A percentile compares a stretch with the other conserved stretches of the same genome.
Evolutionary conservation across 345 rosid species (phyloP).

Genomic region (Fremontodendron californicum): DNA sequence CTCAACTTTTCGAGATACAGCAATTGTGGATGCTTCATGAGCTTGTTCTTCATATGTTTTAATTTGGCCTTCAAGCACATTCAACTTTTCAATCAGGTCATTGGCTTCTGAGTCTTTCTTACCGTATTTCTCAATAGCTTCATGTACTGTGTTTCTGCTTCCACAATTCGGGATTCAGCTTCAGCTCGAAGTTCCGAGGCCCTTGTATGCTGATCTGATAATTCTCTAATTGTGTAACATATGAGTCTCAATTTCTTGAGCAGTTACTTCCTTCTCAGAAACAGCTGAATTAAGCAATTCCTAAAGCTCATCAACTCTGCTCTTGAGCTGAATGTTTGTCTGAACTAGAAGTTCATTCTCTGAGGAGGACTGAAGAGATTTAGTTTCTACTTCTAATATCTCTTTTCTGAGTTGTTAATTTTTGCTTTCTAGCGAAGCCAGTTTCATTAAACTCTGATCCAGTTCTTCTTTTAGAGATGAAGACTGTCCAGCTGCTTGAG

Average conservation of each 20-base stretch:
- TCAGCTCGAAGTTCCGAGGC: constrained; percentile 50
- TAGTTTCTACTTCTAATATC: constrained; percentile 53
- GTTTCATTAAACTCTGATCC: constrained; percentile 49
- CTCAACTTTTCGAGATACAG: constrained; percentile 55
- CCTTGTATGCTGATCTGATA: constrained; percentile 53
- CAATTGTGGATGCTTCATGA: constrained; percentile 47
- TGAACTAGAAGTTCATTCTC: constrained; percentile 66
- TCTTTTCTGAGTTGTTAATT: constrained; percentile 63
- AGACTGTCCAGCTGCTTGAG: constrained; percentile 49
- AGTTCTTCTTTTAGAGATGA: constrained; percentile 64
- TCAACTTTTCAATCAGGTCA: constrained; percentile 58
- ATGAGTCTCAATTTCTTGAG: constrained; percentile 53
- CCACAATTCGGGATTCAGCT: constrained; percentile 34
- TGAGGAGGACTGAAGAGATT: constrained; percentile 49
- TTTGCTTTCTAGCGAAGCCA: constrained; percentile 50
- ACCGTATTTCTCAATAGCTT: constrained; percentile 45
- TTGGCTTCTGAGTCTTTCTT: constrained; percentile 54
- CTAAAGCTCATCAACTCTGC: constrained; percentile 69
- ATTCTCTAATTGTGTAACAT: constrained; percentile 37
- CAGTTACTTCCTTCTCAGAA: constrained; percentile 64
- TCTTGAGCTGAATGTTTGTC: constrained; percentile 79
- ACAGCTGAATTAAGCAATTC: constrained; percentile 48
- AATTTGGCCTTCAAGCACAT: constrained; percentile 51
- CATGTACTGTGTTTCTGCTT: constrained; percentile 44
- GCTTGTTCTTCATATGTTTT: constrained; percentile 51